phyloP scores from a whole-genome alignment of 768 basidiomycete genomes.

The Clathrus columnatus region DNA sequence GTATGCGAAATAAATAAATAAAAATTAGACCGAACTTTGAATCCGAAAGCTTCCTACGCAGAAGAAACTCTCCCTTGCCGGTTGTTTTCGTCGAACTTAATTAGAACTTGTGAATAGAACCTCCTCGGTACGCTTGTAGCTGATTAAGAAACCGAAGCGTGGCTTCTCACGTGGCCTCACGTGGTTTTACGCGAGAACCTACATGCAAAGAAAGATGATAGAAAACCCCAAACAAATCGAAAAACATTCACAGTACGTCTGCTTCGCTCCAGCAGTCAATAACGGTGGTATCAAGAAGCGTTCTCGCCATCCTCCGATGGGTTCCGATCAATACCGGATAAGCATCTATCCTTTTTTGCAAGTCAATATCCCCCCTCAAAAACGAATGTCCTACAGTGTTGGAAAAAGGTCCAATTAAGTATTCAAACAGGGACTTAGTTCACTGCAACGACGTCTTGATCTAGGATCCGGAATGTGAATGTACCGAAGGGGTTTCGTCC shows the following conservation, averaged over 20 bases:
- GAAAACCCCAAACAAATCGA: not conserved
- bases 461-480: constrained; percentile 20
- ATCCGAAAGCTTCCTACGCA: not conserved
- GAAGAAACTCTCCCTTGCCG: not conserved
- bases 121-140: not conserved
- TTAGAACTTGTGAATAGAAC: not conserved
- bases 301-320: not conserved
- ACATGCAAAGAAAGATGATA: not conserved
- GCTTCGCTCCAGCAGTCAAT: not conserved
- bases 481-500: constrained; percentile 9
- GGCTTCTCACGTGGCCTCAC: constrained; percentile 1
- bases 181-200: not conserved
- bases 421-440: not conserved
- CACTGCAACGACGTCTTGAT: not conserved
- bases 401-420: not conserved
- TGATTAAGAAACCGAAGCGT: not conserved
- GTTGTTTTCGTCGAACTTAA: not conserved
- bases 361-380: not conserved
- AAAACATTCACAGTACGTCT: not conserved
- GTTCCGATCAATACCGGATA: not conserved
- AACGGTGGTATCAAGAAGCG: not conserved
- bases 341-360: too few species aligned
- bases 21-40: not conserved
- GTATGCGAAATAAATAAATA: too few species aligned
- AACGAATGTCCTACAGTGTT: not conserved